Evolutionary conservation across 345 rosid species (phyloP).

Genomic region (Euclidium syriacum): DNA sequence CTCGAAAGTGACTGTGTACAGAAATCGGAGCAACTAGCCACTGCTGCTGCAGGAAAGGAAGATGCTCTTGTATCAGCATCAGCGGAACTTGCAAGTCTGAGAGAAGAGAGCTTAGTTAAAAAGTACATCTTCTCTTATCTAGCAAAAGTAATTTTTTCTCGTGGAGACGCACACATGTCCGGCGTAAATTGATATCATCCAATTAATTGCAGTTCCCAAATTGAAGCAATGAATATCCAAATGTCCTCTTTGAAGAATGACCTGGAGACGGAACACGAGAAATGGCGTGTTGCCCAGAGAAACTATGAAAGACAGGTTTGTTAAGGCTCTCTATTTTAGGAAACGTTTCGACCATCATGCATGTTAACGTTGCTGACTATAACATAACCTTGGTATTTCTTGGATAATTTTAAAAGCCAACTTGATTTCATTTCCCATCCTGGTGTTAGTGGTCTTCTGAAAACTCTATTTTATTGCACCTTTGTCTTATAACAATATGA

Average conservation of each 20-base stretch:
- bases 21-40: constrained; percentile 65
- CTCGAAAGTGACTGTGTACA: constrained; percentile 60
- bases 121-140: constrained; percentile 32
- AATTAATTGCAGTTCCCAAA: constrained; percentile 59
- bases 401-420: not conserved
- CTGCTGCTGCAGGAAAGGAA: constrained; percentile 61
- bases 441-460: not conserved
- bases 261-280: constrained; percentile 66
- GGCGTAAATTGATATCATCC: constrained; percentile 2
- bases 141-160: not conserved
- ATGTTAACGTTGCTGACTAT: constrained; percentile 4
- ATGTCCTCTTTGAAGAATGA: constrained; percentile 58
- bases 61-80: constrained; percentile 61
- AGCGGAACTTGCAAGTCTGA: constrained; percentile 61
- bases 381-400: not conserved
- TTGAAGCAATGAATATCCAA: constrained; percentile 57
- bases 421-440: not conserved
- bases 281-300: constrained; percentile 73
- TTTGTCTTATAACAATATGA: not conserved
- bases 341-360: not conserved
- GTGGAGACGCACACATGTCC: not conserved
- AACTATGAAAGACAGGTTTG: constrained; percentile 96
- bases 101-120: constrained; percentile 62
- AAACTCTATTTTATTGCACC: not conserved
- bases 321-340: constrained; percentile 5